These are phyloP conservation scores for Sporothrix pseudoabietina DNA, from an alignment of 2,329 filamentous ascomycete genomes.

Conservation along the genomic window DNA sequence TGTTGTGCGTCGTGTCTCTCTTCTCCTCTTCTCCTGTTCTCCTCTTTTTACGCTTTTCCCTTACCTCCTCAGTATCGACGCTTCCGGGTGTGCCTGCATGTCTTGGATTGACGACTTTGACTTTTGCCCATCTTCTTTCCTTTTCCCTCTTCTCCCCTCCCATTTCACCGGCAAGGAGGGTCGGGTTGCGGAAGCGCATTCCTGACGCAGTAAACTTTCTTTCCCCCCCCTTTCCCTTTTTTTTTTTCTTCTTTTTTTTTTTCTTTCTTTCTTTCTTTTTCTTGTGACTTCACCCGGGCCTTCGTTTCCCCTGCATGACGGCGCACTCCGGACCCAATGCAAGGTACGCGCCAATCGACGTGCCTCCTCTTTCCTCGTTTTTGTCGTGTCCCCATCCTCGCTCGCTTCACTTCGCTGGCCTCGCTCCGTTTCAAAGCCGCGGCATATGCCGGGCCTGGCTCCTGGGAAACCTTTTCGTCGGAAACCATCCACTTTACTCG, in stretches of 20 bases:
- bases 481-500: not conserved
- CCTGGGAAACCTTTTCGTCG: not conserved
- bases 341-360: not conserved
- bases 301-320: not conserved
- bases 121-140: too few relatives aligned
- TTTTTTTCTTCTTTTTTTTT: not conserved
- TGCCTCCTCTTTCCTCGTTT: not conserved
- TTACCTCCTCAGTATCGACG: not conserved
- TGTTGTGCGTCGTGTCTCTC: not conserved
- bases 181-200: not conserved
- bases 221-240: too few relatives aligned
- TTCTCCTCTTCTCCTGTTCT: not conserved
- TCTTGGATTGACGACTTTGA: conserved; percentile 5
- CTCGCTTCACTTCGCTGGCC: not conserved
- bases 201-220: not conserved
- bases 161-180: not conserved
- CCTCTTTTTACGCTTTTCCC: too few relatives aligned
- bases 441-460: not conserved
- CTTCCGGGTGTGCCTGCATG: not conserved
- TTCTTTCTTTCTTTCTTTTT: not conserved
- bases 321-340: not conserved
- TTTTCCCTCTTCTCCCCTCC: not conserved
- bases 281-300: too few relatives aligned
- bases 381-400: not conserved
- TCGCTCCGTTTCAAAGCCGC: not conserved